Evolutionary conservation across 148 eudicot genomes (phyloP), one percentile per base, ranked within the genome.

Genomic region (Camellia granthamiana): DNA sequence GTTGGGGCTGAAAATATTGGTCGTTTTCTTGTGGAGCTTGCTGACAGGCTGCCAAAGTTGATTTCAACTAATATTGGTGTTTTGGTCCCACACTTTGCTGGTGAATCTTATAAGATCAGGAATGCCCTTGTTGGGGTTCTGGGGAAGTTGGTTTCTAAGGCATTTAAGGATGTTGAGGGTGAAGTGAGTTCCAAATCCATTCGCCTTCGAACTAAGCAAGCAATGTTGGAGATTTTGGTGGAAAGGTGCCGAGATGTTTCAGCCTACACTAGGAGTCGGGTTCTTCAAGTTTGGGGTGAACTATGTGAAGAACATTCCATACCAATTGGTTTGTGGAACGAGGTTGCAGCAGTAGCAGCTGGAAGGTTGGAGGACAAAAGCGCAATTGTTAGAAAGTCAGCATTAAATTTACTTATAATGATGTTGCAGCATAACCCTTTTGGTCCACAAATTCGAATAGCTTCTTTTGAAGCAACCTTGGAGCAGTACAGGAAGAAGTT

Each of bases 351-450:
- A 77, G 83, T 93, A 65, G 92, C 97, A 78, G 91, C 99, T 72
- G 99, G 99, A 77, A 92, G 99, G 85, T 84, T 95, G 85, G 97
- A 93, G 86, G 99, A 95, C 85, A 95, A 93, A 82, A 88, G 93
- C 87, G 92, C 97, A 49, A 90, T 95, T 75, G 99, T 95, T 51
- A 88, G 99, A 86, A 95, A 95, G 87, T 91, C 93, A 78, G 99
- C 99, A 69, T 83, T 95, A 69, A 93, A 90, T 87, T 72, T 95
- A 74, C 91, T 95, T 23, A 95, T 95, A 65, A 86, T 89, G 85
- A 95, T 95, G 99, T 80, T 95, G 86, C 97, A 93, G 83, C 99
- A 95, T 84, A 95, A 95, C 72, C 99, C 99, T 47, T 95, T 95
- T 80, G 99, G 99, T 61, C 99, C 99, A 67, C 99, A 93, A 86